Conservation (phyloP, 371 early-diverging fungal species). For the Globomyces sp. region DNA sequence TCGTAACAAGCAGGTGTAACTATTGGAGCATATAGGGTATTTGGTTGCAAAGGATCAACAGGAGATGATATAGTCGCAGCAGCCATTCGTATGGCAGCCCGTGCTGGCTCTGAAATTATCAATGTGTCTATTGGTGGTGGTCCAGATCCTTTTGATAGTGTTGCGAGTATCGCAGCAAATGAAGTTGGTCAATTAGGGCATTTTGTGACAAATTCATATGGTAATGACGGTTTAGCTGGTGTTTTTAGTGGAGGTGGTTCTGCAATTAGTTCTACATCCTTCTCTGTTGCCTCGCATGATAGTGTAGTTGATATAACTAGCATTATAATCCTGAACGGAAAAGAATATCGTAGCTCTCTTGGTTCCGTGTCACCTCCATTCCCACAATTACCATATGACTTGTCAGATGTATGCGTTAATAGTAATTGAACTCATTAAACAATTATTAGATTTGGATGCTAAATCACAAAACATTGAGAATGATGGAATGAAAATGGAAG, state of each 20-base stretch:
- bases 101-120: conserved; percentile 59
- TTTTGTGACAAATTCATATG: conserved; percentile 27
- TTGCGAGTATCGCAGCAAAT: conserved; percentile 17
- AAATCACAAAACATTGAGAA: too few relatives aligned
- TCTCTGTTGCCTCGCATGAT: conserved; percentile 76
- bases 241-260: conserved; percentile 54
- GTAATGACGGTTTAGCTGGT: conserved; percentile 40
- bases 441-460: too few relatives aligned
- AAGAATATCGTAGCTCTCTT: too few relatives aligned
- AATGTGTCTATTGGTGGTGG: conserved; percentile 70
- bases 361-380: too few relatives aligned
- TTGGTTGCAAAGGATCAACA: conserved; percentile 66
- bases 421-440: too few relatives aligned
- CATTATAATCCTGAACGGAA: conserved; percentile 9
- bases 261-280: conserved; percentile 57
- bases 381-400: too few relatives aligned
- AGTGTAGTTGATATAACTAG: conserved; percentile 29
- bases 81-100: conserved; percentile 63
- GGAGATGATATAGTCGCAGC: conserved; percentile 64
- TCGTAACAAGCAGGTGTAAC: conserved; percentile 32
- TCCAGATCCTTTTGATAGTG: conserved; percentile 51
- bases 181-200: conserved; percentile 25
- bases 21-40: conserved; percentile 41
- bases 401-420: too few relatives aligned
- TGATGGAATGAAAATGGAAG: too few relatives aligned